Percentiles rank a stretch among this genome's conserved stretches.
Conservation (phyloP, 1,284 basidiomycete species). For the Cryptococcus hybrid region DNA sequence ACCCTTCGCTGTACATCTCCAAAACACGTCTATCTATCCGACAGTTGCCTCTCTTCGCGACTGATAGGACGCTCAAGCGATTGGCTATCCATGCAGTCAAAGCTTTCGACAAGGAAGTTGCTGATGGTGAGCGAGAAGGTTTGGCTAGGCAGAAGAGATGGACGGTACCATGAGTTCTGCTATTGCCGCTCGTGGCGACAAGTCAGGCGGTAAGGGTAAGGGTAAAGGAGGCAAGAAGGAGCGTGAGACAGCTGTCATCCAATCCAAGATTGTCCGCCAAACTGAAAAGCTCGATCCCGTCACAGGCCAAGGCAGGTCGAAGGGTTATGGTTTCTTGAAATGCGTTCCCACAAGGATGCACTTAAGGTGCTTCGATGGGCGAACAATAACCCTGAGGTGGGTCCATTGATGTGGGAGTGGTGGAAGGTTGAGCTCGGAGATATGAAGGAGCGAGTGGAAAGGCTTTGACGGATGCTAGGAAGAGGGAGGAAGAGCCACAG, state of each 20-base stretch:
- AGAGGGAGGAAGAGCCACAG: slow-evolving; percentile 29
- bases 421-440: slow-evolving; percentile 77
- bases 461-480: slow-evolving; percentile 35
- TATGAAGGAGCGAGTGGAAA: slow-evolving; percentile 61
- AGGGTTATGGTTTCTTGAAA: slow-evolving; percentile 97
- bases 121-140: slow-evolving; percentile 59
- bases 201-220: slow-evolving; percentile 36
- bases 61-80: slow-evolving; percentile 84
- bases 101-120: slow-evolving; percentile 77
- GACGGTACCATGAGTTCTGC: slow-evolving; percentile 50
- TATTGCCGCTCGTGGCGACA: slow-evolving; percentile 44
- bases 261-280: slow-evolving; percentile 81
- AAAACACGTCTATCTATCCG: slow-evolving; percentile 91
- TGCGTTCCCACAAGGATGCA: slow-evolving; percentile 82
- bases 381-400: slow-evolving; percentile 77
- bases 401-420: slow-evolving; percentile 69
- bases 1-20: slow-evolving; percentile 91
- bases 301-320: slow-evolving; percentile 80
- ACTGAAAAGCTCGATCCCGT: slow-evolving; percentile 81
- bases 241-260: slow-evolving; percentile 62
- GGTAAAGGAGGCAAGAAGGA: slow-evolving; percentile 49
- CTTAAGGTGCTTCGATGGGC: slow-evolving; percentile 89
- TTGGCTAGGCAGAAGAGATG: slow-evolving; percentile 73
- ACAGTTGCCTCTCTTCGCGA: slow-evolving; percentile 85
- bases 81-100: slow-evolving; percentile 78